These are phyloP conservation scores for Amphibolis antarctica DNA, from an alignment of 106 monocot species.

Conservation along the genomic window DNA sequence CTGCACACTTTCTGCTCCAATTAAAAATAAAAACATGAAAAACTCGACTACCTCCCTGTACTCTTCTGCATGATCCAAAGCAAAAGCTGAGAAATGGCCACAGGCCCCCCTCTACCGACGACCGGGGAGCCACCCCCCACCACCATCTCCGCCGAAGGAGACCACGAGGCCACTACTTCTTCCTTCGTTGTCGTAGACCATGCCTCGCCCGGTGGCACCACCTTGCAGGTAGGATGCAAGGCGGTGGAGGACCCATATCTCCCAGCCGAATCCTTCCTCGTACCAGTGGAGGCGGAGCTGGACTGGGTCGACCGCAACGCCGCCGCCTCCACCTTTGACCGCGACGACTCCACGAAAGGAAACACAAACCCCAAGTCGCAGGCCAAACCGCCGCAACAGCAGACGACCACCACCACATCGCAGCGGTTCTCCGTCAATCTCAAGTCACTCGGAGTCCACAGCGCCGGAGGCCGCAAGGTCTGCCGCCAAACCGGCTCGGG, in stretches of 20 bases:
- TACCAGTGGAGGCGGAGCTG: conserved; percentile 18
- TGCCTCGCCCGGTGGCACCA: too few relatives aligned
- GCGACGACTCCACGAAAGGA: conserved; percentile 30
- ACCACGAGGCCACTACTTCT: too few relatives aligned
- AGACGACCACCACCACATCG: not conserved
- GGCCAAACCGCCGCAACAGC: not conserved
- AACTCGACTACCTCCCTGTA: too few relatives aligned
- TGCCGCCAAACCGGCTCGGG: not conserved
- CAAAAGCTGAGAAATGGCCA: too few relatives aligned
- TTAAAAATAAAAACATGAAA: too few relatives aligned
- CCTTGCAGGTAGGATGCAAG: too few relatives aligned
- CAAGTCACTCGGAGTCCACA: conserved; percentile 10
- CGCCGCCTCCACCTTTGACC: conserved; percentile 16
- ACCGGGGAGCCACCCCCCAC: too few relatives aligned
- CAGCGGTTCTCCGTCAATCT: conserved; percentile 1
- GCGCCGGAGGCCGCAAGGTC: not conserved
- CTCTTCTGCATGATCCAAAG: too few relatives aligned
- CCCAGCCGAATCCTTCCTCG: conserved; percentile 26
- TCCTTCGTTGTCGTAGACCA: too few relatives aligned
- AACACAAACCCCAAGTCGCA: conserved; percentile 23
- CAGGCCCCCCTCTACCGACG: too few relatives aligned
- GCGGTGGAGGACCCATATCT: conserved; percentile 15
- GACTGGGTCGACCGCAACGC: conserved; percentile 31
- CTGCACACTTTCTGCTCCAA: too few relatives aligned
- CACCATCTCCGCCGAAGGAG: too few relatives aligned